Percentiles rank a stretch among this genome's conserved stretches.
These are phyloP conservation scores for Oryza rufipogon DNA, from an alignment of 176 grass and related monocot genomes.

Conservation along the genomic window DNA sequence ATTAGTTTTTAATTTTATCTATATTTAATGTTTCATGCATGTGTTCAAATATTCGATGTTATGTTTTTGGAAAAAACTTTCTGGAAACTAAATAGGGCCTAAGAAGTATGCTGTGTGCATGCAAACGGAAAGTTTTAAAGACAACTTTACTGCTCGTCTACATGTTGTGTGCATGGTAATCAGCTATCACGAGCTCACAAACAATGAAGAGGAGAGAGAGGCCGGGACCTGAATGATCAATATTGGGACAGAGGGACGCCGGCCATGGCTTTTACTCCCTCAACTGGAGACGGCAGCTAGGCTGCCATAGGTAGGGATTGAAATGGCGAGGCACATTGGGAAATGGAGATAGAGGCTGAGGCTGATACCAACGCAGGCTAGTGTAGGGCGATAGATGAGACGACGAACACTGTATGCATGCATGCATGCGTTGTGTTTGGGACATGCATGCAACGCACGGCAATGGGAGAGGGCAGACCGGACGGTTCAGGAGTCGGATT, in stretches of 20 bases:
- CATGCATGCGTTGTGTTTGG: slow-evolving; percentile 25
- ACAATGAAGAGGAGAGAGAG: neutral
- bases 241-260: slow-evolving; percentile 13
- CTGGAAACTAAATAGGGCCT: no score
- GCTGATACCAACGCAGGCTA: neutral
- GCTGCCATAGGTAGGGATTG: slow-evolving; percentile 47
- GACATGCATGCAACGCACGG: slow-evolving; percentile 9
- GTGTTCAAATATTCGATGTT: no score
- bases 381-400: neutral
- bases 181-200: slow-evolving; percentile 18
- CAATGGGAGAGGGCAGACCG: slow-evolving; percentile 43
- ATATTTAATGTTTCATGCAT: no score
- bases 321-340: slow-evolving; percentile 50
- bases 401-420: neutral
- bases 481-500: slow-evolving; percentile 45
- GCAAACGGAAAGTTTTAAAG: neutral
- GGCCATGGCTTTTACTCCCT: neutral
- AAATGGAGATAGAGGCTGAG: slow-evolving; percentile 8
- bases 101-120: no score
- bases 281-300: slow-evolving; percentile 10
- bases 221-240: neutral
- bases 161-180: slow-evolving; percentile 41
- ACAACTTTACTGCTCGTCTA: neutral
- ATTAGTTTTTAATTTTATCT: no score
- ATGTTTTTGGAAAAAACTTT: no score